Conservation (phyloP, 2,329 filamentous ascomycete species). For the Trichophaea hybrida region DNA sequence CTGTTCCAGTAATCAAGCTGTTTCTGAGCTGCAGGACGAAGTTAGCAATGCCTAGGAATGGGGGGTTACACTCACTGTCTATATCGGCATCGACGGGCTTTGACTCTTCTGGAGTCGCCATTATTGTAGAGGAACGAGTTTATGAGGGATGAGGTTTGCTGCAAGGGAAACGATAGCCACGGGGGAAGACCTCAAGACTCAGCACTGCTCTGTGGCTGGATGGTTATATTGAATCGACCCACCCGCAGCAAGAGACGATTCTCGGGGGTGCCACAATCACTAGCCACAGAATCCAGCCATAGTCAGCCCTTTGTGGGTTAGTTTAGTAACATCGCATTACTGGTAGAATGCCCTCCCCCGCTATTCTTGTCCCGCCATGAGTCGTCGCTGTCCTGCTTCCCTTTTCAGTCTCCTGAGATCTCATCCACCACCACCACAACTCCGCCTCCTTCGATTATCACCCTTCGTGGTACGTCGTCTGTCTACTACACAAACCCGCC, state of each 20-base stretch:
- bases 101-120: not conserved
- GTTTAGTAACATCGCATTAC: not conserved
- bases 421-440: not conserved
- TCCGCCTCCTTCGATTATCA: not conserved
- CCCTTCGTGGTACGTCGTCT: not conserved
- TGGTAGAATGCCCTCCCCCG: not conserved
- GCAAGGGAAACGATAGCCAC: no score
- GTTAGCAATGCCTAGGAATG: not conserved
- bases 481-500: not conserved
- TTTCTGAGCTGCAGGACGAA: constrained; percentile 12
- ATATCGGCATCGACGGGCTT: constrained; percentile 3
- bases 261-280: constrained; percentile 4
- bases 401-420: not conserved
- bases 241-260: not conserved
- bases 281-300: not conserved
- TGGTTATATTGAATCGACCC: no score
- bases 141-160: no score
- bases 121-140: not conserved
- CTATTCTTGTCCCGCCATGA: constrained; percentile 3
- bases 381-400: not conserved
- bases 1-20: constrained; percentile 22
- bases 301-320: not conserved
- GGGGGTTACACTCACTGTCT: not conserved
- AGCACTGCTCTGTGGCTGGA: no score
- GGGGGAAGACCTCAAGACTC: no score